These are phyloP conservation scores for Pestalotiopsis sp. DNA, from an alignment of 2,329 filamentous ascomycete genomes.

Conservation along the genomic window DNA sequence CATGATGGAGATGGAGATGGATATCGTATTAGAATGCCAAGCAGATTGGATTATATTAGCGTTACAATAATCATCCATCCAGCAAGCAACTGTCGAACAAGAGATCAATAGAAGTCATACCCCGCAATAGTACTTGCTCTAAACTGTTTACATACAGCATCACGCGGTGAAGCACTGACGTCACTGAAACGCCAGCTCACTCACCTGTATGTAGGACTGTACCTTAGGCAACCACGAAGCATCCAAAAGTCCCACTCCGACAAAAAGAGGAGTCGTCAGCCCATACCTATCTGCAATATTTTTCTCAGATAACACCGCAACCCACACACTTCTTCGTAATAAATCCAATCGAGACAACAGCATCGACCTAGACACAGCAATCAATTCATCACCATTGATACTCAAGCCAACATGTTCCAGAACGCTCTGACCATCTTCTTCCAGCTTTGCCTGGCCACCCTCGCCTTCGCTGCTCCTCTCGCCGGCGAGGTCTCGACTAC, in stretches of 20 bases:
- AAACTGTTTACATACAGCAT: not conserved
- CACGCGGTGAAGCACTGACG: not conserved
- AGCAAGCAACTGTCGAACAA: no score
- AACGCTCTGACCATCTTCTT: slow-evolving; percentile 47
- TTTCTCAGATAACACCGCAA: not conserved
- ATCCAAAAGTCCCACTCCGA: not conserved
- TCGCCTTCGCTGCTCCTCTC: slow-evolving; percentile 52
- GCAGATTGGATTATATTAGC: no score
- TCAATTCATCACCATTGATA: not conserved
- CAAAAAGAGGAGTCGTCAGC: slow-evolving; percentile 41
- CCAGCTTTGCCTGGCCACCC: slow-evolving; percentile 53
- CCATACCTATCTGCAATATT: slow-evolving; percentile 40
- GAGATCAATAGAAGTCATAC: not conserved
- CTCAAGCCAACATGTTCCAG: slow-evolving; percentile 30
- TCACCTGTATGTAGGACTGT: not conserved
- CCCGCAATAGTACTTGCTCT: not conserved
- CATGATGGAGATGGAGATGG: no score
- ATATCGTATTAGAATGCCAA: no score
- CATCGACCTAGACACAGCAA: not conserved
- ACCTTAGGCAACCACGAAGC: not conserved
- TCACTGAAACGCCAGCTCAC: not conserved
- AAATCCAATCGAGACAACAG: not conserved
- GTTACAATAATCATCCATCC: no score
- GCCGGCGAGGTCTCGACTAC: slow-evolving; percentile 38
- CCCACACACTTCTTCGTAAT: slow-evolving; percentile 22